These are phyloP conservation scores for Globisporangium carolinianum DNA, from an alignment of 352 stramenopile species.

Conservation along the genomic window DNA sequence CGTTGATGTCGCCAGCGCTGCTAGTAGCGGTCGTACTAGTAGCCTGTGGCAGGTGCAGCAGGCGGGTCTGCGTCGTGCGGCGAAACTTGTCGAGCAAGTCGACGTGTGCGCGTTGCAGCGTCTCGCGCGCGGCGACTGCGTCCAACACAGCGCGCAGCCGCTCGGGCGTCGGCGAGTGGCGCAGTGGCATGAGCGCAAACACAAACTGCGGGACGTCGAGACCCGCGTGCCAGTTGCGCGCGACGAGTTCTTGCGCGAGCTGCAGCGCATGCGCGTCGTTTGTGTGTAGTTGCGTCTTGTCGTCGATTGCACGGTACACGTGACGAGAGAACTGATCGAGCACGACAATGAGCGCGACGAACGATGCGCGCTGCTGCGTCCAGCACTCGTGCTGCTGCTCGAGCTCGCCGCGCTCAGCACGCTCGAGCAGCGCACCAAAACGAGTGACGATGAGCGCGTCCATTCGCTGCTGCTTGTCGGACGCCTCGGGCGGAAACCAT, in stretches of 20 bases:
- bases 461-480: slow-evolving; percentile 18
- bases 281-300: slow-evolving; percentile 17
- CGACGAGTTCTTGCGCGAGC: slow-evolving; percentile 42
- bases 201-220: slow-evolving; percentile 54
- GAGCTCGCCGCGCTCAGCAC: slow-evolving; percentile 9
- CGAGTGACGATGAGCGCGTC: slow-evolving; percentile 13
- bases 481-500: slow-evolving; percentile 22
- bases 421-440: slow-evolving; percentile 10
- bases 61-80: slow-evolving; percentile 67
- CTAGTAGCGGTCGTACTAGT: too few species aligned
- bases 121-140: slow-evolving; percentile 37
- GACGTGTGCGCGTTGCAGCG: slow-evolving; percentile 37
- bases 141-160: slow-evolving; percentile 43
- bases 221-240: slow-evolving; percentile 39
- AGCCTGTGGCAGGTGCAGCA: slow-evolving; percentile 34
- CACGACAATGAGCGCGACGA: slow-evolving; percentile 77
- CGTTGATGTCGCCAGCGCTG: neutral
- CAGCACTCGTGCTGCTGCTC: slow-evolving; percentile 37
- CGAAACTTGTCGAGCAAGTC: slow-evolving; percentile 80
- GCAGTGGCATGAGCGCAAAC: slow-evolving; percentile 84
- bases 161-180: slow-evolving; percentile 64
- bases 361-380: slow-evolving; percentile 25
- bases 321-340: slow-evolving; percentile 87
- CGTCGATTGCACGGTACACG: slow-evolving; percentile 41
- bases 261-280: slow-evolving; percentile 48